These are phyloP conservation scores for Citrullus amarus DNA, from an alignment of 306 rosid genomes.

Conservation along the genomic window DNA sequence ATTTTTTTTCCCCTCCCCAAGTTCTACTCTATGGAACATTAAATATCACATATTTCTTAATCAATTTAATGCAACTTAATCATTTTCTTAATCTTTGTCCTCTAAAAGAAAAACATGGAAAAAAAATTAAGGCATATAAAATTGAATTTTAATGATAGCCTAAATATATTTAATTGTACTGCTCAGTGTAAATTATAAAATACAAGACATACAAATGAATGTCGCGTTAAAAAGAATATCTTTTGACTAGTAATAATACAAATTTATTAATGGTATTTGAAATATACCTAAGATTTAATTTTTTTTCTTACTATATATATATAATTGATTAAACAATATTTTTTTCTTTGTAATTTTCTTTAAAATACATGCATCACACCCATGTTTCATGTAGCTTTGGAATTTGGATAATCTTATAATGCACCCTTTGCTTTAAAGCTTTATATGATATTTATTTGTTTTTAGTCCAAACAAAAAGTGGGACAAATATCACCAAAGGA, in stretches of 20 bases:
- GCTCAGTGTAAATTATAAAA: too few species aligned
- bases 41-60: neutral
- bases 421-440: neutral
- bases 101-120: neutral
- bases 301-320: neutral
- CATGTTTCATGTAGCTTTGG: neutral
- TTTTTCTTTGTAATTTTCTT: neutral
- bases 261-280: neutral
- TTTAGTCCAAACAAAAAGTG: slow-evolving; percentile 2
- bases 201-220: too few species aligned
- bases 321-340: neutral
- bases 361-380: neutral
- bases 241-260: neutral
- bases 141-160: neutral
- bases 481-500: neutral
- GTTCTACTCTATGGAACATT: neutral
- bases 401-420: neutral
- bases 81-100: neutral
- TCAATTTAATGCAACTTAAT: neutral
- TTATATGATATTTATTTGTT: neutral
- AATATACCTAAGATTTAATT: neutral
- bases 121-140: neutral
- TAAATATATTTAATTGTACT: neutral
- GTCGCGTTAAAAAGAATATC: too few species aligned
- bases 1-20: neutral